A percentile compares a stretch with the other conserved stretches of the same genome.
Evolutionary conservation across 2,329 filamentous ascomycete species (phyloP).

Genomic region (Colletotrichum neosansevieriae): DNA sequence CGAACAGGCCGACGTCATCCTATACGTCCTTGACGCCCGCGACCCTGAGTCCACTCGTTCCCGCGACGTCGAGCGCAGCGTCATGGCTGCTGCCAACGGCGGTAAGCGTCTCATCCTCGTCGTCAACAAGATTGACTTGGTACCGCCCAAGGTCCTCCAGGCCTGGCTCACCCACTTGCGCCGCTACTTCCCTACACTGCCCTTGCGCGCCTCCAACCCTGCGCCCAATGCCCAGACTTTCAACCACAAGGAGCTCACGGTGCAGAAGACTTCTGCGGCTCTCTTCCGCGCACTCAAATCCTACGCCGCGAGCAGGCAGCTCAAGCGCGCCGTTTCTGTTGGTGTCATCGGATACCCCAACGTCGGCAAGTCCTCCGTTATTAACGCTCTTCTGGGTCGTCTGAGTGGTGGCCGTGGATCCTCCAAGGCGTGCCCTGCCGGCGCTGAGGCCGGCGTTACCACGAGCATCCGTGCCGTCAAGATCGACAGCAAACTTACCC

Average conservation of each 20-base stretch:
- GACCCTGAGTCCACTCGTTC: slow-evolving; percentile 93
- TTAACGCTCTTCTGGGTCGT: slow-evolving; percentile 88
- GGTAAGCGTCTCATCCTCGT: slow-evolving; percentile 91
- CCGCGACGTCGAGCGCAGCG: slow-evolving; percentile 87
- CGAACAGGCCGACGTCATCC: slow-evolving; percentile 87
- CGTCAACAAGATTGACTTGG: slow-evolving; percentile 94
- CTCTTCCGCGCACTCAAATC: slow-evolving; percentile 92
- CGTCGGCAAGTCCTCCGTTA: slow-evolving; percentile 95
- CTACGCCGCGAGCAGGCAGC: slow-evolving; percentile 83
- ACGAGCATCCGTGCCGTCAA: slow-evolving; percentile 91
- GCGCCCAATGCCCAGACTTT: slow-evolving; percentile 90
- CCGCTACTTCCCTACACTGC: slow-evolving; percentile 90
- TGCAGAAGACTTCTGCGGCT: slow-evolving; percentile 85
- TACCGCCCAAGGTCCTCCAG: slow-evolving; percentile 84
- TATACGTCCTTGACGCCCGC: slow-evolving; percentile 93
- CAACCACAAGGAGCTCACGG: slow-evolving; percentile 89
- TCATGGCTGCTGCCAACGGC: slow-evolving; percentile 87
- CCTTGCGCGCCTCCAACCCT: slow-evolving; percentile 84
- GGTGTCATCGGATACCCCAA: slow-evolving; percentile 97
- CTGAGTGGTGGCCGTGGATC: slow-evolving; percentile 75
- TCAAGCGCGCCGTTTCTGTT: slow-evolving; percentile 91
- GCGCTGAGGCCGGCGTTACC: slow-evolving; percentile 92
- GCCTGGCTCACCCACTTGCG: slow-evolving; percentile 87
- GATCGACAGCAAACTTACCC: slow-evolving; percentile 92
- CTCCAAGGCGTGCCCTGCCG: slow-evolving; percentile 81